Conservation (phyloP, 495 filamentous ascomycete species). For the Penicillium canescens region DNA sequence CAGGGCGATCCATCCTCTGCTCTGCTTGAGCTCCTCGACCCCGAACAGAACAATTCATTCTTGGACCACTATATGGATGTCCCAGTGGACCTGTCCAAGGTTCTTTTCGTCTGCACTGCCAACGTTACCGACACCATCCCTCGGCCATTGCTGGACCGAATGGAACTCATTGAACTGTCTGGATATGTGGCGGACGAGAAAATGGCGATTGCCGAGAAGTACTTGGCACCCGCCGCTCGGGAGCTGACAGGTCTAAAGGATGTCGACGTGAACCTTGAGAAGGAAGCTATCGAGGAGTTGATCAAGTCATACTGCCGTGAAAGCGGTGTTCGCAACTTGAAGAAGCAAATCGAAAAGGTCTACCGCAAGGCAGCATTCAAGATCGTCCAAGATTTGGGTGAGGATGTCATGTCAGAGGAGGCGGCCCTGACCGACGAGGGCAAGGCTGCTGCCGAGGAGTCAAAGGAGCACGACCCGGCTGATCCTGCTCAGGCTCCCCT, state of each 20-base stretch:
- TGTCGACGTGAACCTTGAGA: slow-evolving; percentile 79
- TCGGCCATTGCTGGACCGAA: slow-evolving; percentile 88
- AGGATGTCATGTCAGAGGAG: slow-evolving; percentile 78
- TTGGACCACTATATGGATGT: slow-evolving; percentile 99
- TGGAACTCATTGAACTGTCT: slow-evolving; percentile 97
- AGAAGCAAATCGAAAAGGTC: slow-evolving; percentile 99
- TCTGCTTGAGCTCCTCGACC: slow-evolving; percentile 90
- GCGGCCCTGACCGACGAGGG: slow-evolving; percentile 86
- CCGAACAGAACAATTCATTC: slow-evolving; percentile 97
- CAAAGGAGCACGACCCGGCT: slow-evolving; percentile 59
- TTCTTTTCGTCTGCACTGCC: slow-evolving; percentile 98
- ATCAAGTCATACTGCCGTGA: slow-evolving; percentile 99
- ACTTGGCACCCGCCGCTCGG: slow-evolving; percentile 87
- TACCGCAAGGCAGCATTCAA: slow-evolving; percentile 97
- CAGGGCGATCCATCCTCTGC: slow-evolving; percentile 97
- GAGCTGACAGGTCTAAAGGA: slow-evolving; percentile 89
- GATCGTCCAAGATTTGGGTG: slow-evolving; percentile 93
- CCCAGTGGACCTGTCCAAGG: slow-evolving; percentile 95
- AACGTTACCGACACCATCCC: slow-evolving; percentile 99
- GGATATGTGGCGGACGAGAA: slow-evolving; percentile 99
- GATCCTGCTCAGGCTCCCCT: slow-evolving; percentile 58
- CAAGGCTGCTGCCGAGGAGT: slow-evolving; percentile 74
- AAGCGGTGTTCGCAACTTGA: slow-evolving; percentile 94
- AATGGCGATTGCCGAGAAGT: slow-evolving; percentile 95
- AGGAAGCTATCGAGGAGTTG: slow-evolving; percentile 88